Conservation (phyloP, 2,329 filamentous ascomycete species). For the Colletotrichum limetticola region DNA sequence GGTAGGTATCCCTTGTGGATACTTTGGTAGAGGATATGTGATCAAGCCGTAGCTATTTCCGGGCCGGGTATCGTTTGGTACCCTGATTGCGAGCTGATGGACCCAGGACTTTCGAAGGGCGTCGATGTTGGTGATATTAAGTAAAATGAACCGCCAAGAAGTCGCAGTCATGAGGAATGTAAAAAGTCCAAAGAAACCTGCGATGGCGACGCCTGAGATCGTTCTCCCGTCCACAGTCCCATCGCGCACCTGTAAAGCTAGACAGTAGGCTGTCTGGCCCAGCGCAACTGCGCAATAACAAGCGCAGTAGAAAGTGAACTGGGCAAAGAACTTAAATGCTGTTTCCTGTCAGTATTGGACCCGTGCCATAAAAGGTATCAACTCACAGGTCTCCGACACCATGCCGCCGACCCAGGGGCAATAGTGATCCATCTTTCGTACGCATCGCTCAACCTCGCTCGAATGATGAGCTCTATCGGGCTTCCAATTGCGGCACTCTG, state of each 20-base stretch:
- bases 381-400: constrained; percentile 79
- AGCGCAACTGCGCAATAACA: constrained; percentile 75
- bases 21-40: constrained; percentile 65
- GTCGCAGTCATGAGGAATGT: constrained; percentile 79
- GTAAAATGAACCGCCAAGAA: constrained; percentile 74
- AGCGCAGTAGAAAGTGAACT: constrained; percentile 81
- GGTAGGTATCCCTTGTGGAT: constrained; percentile 29
- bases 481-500: constrained; percentile 86
- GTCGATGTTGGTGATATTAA: constrained; percentile 89
- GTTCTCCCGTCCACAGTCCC: constrained; percentile 67
- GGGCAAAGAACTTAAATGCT: constrained; percentile 92
- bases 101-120: constrained; percentile 71
- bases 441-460: constrained; percentile 82
- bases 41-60: constrained; percentile 61
- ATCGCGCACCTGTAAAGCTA: constrained; percentile 63
- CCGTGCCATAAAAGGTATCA: constrained; percentile 6
- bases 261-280: constrained; percentile 71
- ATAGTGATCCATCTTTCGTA: constrained; percentile 93
- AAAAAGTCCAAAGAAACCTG: constrained; percentile 83
- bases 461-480: constrained; percentile 90
- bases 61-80: constrained; percentile 62
- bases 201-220: constrained; percentile 73
- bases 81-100: constrained; percentile 79
- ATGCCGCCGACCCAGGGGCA: constrained; percentile 98
- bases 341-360: constrained; percentile 4